Conservation (phyloP, 2,329 filamentous ascomycete species). For the Graphilbum sp. region DNA sequence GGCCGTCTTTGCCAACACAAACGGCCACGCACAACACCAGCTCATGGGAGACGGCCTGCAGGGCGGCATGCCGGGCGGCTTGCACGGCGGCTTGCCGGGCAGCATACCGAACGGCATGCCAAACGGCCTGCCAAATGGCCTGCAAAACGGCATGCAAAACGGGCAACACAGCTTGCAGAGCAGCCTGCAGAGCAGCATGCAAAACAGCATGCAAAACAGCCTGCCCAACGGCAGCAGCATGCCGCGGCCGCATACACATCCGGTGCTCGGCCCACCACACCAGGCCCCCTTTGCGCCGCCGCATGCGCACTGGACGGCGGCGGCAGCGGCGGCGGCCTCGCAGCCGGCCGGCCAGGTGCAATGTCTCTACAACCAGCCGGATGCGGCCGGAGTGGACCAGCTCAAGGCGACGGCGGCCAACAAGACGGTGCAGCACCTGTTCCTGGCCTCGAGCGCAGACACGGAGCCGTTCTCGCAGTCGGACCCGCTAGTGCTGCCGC, state of each 20-base stretch:
- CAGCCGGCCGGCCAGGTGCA: constrained; percentile 17
- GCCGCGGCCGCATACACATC: too few species aligned
- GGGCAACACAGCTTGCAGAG: constrained; percentile 11
- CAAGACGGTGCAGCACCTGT: constrained; percentile 42
- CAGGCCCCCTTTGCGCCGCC: constrained; percentile 1
- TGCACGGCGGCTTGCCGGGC: too few species aligned
- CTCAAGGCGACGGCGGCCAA: constrained; percentile 37
- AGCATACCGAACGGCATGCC: too few species aligned
- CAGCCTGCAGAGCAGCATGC: constrained; percentile 11
- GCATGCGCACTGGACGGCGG: too few species aligned
- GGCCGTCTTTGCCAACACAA: too few species aligned
- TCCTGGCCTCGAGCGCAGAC: constrained; percentile 42
- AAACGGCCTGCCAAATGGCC: too few species aligned
- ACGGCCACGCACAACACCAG: too few species aligned
- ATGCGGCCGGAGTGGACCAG: constrained; percentile 38
- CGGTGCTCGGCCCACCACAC: background rate
- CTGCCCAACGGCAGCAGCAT: background rate
- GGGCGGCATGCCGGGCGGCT: too few species aligned
- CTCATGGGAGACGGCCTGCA: too few species aligned
- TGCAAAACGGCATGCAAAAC: constrained; percentile 5
- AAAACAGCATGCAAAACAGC: constrained; percentile 8
- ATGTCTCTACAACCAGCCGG: constrained; percentile 44
- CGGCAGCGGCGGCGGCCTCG: background rate
- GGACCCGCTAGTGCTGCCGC: constrained; percentile 64
- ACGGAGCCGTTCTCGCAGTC: constrained; percentile 39